phyloP scores from a whole-genome alignment of 2,329 filamentous ascomycete species.

The Talaromyces piceae region DNA sequence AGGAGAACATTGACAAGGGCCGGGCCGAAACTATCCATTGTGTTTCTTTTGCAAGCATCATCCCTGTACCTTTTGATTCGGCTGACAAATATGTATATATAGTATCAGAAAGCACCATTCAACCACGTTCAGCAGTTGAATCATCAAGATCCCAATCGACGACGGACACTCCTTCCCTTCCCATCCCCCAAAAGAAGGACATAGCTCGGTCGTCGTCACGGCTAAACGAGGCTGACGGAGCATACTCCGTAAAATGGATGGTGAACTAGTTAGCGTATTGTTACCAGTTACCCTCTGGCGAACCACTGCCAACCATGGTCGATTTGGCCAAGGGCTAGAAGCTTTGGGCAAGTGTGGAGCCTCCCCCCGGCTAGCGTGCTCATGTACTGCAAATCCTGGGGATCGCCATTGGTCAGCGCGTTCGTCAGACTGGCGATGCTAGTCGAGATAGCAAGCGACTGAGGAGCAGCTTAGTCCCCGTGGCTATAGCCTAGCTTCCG shows the following conservation, averaged over 20 bases:
- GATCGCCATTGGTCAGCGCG: background rate
- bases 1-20: background rate
- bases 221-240: background rate
- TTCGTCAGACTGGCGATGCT: slow-evolving; percentile 1
- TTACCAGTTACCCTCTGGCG: no score
- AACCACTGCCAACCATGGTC: background rate
- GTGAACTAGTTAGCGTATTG: background rate
- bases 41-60: background rate
- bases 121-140: background rate
- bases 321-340: background rate
- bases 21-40: background rate
- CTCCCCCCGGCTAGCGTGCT: slow-evolving; percentile 1
- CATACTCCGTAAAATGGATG: background rate
- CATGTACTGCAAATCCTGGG: slow-evolving; percentile 10
- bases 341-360: slow-evolving; percentile 2
- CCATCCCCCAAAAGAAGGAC: background rate
- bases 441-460: background rate
- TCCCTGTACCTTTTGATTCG: no score
- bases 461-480: no score
- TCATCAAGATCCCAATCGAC: background rate
- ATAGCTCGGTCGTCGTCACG: background rate
- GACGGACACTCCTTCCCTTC: background rate
- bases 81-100: no score
- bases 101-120: no score
- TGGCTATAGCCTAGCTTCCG: slow-evolving; percentile 1